Percentiles rank a stretch among this genome's conserved stretches.
These are phyloP conservation scores for Carex littledalei DNA, from an alignment of 176 grass and related monocot genomes.

Conservation along the genomic window DNA sequence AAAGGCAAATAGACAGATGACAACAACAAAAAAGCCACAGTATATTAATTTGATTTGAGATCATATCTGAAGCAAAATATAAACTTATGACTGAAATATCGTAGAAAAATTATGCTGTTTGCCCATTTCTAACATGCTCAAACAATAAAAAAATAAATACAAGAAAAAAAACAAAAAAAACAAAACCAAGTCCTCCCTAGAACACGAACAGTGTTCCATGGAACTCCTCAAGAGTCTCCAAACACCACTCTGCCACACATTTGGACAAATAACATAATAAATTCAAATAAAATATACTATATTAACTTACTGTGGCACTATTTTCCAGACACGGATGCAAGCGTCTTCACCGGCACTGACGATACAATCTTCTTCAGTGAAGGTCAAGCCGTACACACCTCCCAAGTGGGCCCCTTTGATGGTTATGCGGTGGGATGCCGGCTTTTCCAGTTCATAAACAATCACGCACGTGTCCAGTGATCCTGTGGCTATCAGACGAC, in stretches of 20 bases:
- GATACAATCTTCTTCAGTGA: conserved; percentile 45
- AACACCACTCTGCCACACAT: background rate
- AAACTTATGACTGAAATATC: background rate
- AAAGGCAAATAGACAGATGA: background rate
- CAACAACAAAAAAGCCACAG: background rate
- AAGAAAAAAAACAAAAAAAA: background rate
- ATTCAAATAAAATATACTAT: conserved; percentile 11
- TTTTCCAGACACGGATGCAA: conserved; percentile 81
- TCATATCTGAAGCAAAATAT: background rate
- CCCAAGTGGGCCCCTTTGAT: conserved; percentile 92
- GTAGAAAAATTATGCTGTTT: background rate
- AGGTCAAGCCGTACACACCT: conserved; percentile 85
- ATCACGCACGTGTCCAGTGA: conserved; percentile 88
- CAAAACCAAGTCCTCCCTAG: background rate
- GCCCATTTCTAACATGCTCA: background rate
- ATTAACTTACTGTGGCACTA: conserved; percentile 46
- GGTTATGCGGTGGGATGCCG: conserved; percentile 58
- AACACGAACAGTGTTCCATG: background rate
- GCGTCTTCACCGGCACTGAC: conserved; percentile 79
- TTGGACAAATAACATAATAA: background rate
- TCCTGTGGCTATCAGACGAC: conserved; percentile 66
- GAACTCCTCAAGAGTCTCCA: background rate
- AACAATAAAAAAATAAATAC: background rate
- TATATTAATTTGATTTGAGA: background rate
- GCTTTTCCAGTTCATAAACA: conserved; percentile 80